phyloP scores from a whole-genome alignment of 1,284 basidiomycete genomes.

The Papiliotrema terrestris region DNA sequence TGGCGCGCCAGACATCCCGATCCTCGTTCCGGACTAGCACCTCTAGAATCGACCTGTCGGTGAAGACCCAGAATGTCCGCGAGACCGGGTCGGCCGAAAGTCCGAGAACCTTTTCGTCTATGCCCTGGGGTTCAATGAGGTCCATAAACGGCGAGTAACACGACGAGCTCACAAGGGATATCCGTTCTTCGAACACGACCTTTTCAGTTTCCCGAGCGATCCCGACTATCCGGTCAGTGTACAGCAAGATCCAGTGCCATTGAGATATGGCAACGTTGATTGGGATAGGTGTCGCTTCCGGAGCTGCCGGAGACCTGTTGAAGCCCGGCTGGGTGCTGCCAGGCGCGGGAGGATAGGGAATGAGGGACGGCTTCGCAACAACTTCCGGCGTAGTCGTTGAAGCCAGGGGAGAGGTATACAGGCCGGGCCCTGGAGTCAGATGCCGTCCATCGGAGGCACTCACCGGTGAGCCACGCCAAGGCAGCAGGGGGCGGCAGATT shows the following conservation, averaged over 20 bases:
- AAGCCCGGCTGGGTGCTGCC: slow-evolving; percentile 62
- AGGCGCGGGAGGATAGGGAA: slow-evolving; percentile 60
- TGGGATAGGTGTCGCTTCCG: slow-evolving; percentile 53
- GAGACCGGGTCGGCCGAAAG: slow-evolving; percentile 78
- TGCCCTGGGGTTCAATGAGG: slow-evolving; percentile 55
- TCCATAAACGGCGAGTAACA: neutral
- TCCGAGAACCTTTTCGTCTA: slow-evolving; percentile 66
- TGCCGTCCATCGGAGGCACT: slow-evolving; percentile 18
- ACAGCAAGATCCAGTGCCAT: slow-evolving; percentile 88
- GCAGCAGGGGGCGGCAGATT: slow-evolving; percentile 55
- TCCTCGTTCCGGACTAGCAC: slow-evolving; percentile 83
- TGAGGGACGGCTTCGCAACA: slow-evolving; percentile 31
- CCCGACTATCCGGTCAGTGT: slow-evolving; percentile 71
- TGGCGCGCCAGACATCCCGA: slow-evolving; percentile 91
- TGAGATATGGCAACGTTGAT: slow-evolving; percentile 79
- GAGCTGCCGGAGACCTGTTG: slow-evolving; percentile 15
- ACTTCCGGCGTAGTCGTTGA: slow-evolving; percentile 32
- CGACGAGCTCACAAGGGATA: slow-evolving; percentile 64
- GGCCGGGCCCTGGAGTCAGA: slow-evolving; percentile 61
- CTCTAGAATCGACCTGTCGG: slow-evolving; percentile 85
- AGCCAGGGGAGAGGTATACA: slow-evolving; percentile 67
- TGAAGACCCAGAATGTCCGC: slow-evolving; percentile 92
- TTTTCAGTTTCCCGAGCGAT: slow-evolving; percentile 78
- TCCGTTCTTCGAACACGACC: slow-evolving; percentile 74
- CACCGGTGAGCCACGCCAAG: slow-evolving; percentile 87